phyloP scores from a whole-genome alignment of 768 basidiomycete species.

The Hygrocybe punicea region DNA sequence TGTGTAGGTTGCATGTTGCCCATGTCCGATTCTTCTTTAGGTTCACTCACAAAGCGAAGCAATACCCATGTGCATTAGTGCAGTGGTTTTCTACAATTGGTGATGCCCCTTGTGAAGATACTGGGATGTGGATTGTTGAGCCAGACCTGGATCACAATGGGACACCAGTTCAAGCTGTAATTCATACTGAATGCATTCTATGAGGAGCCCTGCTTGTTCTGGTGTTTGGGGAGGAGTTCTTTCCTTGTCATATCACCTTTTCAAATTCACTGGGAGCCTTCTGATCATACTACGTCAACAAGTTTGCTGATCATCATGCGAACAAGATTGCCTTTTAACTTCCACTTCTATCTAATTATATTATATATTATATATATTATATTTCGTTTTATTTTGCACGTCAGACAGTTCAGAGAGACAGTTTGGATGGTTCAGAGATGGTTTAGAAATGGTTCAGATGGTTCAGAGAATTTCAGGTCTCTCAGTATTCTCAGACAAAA shows the following conservation, averaged over 20 bases:
- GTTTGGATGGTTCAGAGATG: no score
- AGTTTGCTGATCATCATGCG: slow-evolving; percentile 32
- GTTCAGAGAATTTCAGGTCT: no score
- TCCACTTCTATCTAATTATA: no score
- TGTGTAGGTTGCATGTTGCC: slow-evolving; percentile 22
- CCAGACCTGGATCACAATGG: slow-evolving; percentile 13
- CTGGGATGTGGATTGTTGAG: slow-evolving; percentile 24
- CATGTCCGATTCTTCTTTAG: slow-evolving; percentile 23
- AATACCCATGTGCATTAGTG: slow-evolving; percentile 27
- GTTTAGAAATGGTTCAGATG: no score
- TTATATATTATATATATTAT: no score
- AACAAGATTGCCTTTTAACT: slow-evolving; percentile 26
- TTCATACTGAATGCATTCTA: slow-evolving; percentile 30
- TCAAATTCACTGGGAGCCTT: slow-evolving; percentile 24
- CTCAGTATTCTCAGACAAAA: no score
- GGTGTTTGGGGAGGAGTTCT: slow-evolving; percentile 19
- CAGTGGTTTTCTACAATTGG: slow-evolving; percentile 22
- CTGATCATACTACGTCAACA: slow-evolving; percentile 28
- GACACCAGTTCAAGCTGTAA: slow-evolving; percentile 13
- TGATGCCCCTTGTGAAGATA: slow-evolving; percentile 17
- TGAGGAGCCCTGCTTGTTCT: slow-evolving; percentile 30
- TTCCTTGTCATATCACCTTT: slow-evolving; percentile 17
- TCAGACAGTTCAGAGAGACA: no score
- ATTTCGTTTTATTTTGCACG: no score
- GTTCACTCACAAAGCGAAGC: slow-evolving; percentile 14